phyloP scores from a whole-genome alignment of 164 flowering plant genomes.

The Brasenia schreberi region DNA sequence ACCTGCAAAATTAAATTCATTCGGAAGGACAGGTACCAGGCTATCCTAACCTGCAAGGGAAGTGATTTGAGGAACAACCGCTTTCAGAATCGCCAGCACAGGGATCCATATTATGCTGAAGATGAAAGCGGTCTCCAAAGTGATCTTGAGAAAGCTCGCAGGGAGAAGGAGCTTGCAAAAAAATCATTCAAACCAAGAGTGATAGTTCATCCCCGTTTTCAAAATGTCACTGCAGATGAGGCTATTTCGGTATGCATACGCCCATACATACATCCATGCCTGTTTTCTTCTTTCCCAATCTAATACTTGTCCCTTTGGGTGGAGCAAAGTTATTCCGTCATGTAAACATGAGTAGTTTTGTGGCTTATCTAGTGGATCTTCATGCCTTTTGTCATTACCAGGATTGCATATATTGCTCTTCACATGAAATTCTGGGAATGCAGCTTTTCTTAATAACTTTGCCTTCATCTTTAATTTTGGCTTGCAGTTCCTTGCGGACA shows the following conservation, averaged over 20 bases:
- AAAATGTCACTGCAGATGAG: slow-evolving; percentile 84
- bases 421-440: too few relatives aligned
- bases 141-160: slow-evolving; percentile 66
- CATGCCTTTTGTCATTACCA: too few relatives aligned
- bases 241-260: slow-evolving; percentile 77
- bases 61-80: slow-evolving; percentile 47
- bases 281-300: too few relatives aligned
- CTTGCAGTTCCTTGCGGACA: slow-evolving; percentile 63
- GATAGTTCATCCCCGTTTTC: slow-evolving; percentile 94
- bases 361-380: too few relatives aligned
- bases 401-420: too few relatives aligned
- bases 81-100: slow-evolving; percentile 14
- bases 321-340: too few relatives aligned
- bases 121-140: slow-evolving; percentile 39
- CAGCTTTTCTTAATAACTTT: too few relatives aligned
- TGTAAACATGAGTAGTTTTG: too few relatives aligned
- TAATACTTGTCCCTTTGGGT: too few relatives aligned
- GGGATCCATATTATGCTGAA: slow-evolving; percentile 67
- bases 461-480: too few relatives aligned
- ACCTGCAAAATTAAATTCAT: slow-evolving; percentile 66
- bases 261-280: not conserved
- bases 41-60: slow-evolving; percentile 49
- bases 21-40: slow-evolving; percentile 62
- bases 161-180: slow-evolving; percentile 82
- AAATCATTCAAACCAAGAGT: slow-evolving; percentile 84